phyloP scores from a whole-genome alignment of 2,329 filamentous ascomycete genomes.

The Beauveria pseudobassiana region DNA sequence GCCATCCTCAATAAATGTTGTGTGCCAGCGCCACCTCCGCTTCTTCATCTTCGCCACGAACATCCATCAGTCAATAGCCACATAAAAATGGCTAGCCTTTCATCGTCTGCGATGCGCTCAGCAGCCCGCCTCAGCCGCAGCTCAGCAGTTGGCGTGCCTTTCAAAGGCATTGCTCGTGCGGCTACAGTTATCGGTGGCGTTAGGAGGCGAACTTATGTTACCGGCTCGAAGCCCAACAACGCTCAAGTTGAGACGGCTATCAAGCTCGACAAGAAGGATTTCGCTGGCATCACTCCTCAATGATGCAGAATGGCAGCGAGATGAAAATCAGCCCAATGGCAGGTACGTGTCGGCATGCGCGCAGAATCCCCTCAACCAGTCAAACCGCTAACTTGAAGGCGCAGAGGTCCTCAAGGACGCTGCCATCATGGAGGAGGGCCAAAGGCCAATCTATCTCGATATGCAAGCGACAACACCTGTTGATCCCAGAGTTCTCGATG shows the following conservation, averaged over 20 bases:
- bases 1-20: slow-evolving; percentile 8
- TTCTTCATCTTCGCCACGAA: slow-evolving; percentile 7
- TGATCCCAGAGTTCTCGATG: slow-evolving; percentile 88
- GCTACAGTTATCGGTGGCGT: slow-evolving; percentile 19
- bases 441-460: slow-evolving; percentile 92
- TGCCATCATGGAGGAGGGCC: slow-evolving; percentile 85
- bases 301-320: slow-evolving; percentile 25
- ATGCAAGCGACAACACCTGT: slow-evolving; percentile 97
- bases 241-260: slow-evolving; percentile 84
- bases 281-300: slow-evolving; percentile 47
- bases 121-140: slow-evolving; percentile 52
- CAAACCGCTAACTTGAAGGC: slow-evolving; percentile 10
- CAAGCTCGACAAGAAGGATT: slow-evolving; percentile 77
- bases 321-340: slow-evolving; percentile 76
- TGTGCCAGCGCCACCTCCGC: slow-evolving; percentile 6
- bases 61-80: slow-evolving; percentile 14
- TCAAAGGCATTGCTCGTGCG: slow-evolving; percentile 23
- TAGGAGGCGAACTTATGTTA: slow-evolving; percentile 64
- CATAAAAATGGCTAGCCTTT: slow-evolving; percentile 52
- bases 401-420: slow-evolving; percentile 80
- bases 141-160: slow-evolving; percentile 28
- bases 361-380: not conserved
- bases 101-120: slow-evolving; percentile 67
- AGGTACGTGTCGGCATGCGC: slow-evolving; percentile 20
- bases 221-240: slow-evolving; percentile 69